Conservation (phyloP, 2,329 filamentous ascomycete species). For the Talaromyces rugulosus region DNA sequence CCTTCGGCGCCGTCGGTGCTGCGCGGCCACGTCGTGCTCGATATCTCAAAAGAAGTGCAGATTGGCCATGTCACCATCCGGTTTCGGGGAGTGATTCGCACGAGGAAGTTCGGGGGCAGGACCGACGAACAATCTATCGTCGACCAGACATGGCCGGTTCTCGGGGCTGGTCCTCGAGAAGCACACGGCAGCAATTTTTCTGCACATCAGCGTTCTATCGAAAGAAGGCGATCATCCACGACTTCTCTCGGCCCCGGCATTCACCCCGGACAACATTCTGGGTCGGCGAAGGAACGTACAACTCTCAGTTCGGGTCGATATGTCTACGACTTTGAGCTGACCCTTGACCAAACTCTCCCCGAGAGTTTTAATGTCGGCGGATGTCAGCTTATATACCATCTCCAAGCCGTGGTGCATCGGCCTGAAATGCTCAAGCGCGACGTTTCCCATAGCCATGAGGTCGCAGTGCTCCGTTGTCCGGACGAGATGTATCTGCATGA, state of each 20-base stretch:
- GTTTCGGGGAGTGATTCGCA: constrained; percentile 5
- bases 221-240: neutral
- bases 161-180: neutral
- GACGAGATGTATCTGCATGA: constrained; percentile 11
- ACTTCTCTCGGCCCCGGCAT: neutral
- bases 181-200: neutral
- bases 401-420: constrained; percentile 3
- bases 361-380: constrained; percentile 9
- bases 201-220: neutral
- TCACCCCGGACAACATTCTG: neutral
- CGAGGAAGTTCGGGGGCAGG: constrained; percentile 5
- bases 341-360: constrained; percentile 5
- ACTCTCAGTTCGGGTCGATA: constrained; percentile 5
- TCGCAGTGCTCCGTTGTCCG: constrained; percentile 7
- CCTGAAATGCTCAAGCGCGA: constrained; percentile 2
- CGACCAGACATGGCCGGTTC: neutral
- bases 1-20: constrained; percentile 7
- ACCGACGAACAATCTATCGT: neutral
- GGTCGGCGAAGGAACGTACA: neutral
- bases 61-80: constrained; percentile 3
- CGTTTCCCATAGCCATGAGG: constrained; percentile 5
- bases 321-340: constrained; percentile 9
- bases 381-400: constrained; percentile 5
- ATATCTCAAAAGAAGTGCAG: constrained; percentile 7
- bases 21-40: constrained; percentile 5